Base-by-base conservation (phyloP, 1,284 basidiomycete genomes). In the Trametes versicolor region DNA sequence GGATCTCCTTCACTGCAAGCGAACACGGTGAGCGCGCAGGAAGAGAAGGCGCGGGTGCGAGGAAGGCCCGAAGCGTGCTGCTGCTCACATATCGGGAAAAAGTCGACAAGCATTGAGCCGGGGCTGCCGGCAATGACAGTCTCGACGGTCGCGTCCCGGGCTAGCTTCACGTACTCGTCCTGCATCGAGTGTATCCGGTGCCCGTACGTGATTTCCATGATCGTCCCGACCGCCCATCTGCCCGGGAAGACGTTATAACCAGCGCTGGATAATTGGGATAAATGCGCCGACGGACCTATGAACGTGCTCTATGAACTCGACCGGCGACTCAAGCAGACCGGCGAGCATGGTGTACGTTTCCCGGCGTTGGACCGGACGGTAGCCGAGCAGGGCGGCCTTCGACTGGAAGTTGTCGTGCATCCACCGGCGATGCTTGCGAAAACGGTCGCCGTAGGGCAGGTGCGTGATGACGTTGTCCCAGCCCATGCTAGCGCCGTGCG, bases 81-180 rank as follows among this genome's bases (percentile, higher is more conserved):
- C 8, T 9, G 81, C 84, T 75, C 81, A 78, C 85, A 72, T 37
- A 79, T 66, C 34, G 86, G 85, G 70, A 87, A 84, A 70, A 85
- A 86, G 73, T 88, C 86, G 5, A 87, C 85, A 56, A 87, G 75
- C 64, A 82, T 83, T 17, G 83, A 82, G 39, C 83, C 84, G n/a
- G 85, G 81, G 17, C 81, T 82, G 12, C 84, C 85, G 34, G 81
- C 77, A 64, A 80, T 78, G n/a, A 84, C 78, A 4, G 85, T 86
- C 53, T 83, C 78, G 12, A 76, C 80, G 15, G 78, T 81, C 9
- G 84, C 83, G 39, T 80, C 77, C 63, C 86, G 84, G 55, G 82
- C 85, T 79, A 69, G 66, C 50, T 68, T 70, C 54, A 73, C 69
- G 66, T 69, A 75, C 55, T 66, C 58, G 61, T 74, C 73, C 55